Base-by-base conservation (phyloP, 2,329 filamentous ascomycete species). In the Blastomyces percursus region DNA sequence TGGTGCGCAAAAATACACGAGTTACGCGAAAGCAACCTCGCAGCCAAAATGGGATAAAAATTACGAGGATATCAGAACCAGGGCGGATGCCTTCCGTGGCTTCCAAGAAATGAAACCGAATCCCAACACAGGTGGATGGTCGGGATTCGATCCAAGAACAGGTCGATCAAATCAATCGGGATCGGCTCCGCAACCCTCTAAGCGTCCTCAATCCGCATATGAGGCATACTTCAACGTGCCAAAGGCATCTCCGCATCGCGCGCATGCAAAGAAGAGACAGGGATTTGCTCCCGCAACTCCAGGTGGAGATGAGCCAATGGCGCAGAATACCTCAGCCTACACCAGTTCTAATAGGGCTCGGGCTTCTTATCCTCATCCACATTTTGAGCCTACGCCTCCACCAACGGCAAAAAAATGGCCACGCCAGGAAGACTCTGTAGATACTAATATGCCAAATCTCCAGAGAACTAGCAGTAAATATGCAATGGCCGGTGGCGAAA, bases 261-360 rank as follows among this genome's bases (percentile, higher is more conserved):
- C 76, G 0, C 71, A 77, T 35, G 74, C 76, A 3, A 81, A 81
- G 46, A 82, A 78, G 67, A 83, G 78, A 69, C 75, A 77, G 54
- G 84, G 82, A 4, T 86, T 85, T 68, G 81, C 84, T 62, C 83
- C 84, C 24, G 78, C 78, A n/a, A 78, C 78, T 7, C 78, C 82
- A 40, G 82, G 81, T n/a, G 82, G 79, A 44, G 84, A 86, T 68
- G 84, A 86, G 67, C 78, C 81, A 44, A 82, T 82, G 70, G 83
- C 83, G 27, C 70, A 73, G 21, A 78, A 79, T 63, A 80, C 79
- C 14, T 80, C 80, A 2, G 78, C 81, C n/a, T 81, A 81, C 67
- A 73, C 71, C 24, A 77, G 70, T 61, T 68, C 71, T 5, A 68
- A 67, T 30, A 70, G 73, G 46, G 67, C 77, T 61, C 76, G 71